A percentile compares a stretch with the other conserved stretches of the same genome.
These are phyloP conservation scores for Cicer arietinum DNA, from an alignment of 306 rosid genomes.

Conservation along the genomic window DNA sequence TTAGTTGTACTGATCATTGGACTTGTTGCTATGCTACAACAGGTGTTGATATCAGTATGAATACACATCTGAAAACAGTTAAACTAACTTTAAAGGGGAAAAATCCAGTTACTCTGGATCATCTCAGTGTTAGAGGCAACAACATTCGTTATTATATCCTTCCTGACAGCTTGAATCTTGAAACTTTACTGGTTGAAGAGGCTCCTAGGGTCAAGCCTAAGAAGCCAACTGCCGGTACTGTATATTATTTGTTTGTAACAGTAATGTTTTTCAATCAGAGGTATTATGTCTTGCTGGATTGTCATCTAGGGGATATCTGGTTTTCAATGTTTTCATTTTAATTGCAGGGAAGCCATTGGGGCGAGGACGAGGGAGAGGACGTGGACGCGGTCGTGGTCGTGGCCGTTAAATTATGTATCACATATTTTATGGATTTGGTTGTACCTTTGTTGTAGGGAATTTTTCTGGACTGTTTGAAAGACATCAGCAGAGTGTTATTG, in stretches of 20 bases:
- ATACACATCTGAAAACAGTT: constrained; percentile 92
- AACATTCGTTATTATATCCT: constrained; percentile 80
- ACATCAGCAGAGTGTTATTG: constrained; percentile 42
- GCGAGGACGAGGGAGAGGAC: constrained; percentile 81
- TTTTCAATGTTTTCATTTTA: constrained; percentile 25
- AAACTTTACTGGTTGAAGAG: constrained; percentile 57
- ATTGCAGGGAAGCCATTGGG: constrained; percentile 84
- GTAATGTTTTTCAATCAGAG: background rate
- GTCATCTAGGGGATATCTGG: background rate
- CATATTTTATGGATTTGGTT: constrained; percentile 53
- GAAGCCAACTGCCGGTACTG: constrained; percentile 92
- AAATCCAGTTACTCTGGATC: constrained; percentile 93
- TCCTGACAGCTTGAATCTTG: constrained; percentile 61
- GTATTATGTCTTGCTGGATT: background rate
- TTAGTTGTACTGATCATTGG: constrained; percentile 43
- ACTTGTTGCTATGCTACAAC: constrained; percentile 48
- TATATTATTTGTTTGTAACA: constrained; percentile 4
- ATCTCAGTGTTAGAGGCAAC: constrained; percentile 96
- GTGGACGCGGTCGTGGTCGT: constrained; percentile 89
- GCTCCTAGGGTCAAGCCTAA: constrained; percentile 91
- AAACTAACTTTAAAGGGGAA: constrained; percentile 91
- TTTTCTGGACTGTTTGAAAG: constrained; percentile 47
- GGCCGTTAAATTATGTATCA: constrained; percentile 55
- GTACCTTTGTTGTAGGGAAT: constrained; percentile 57
- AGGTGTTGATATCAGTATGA: constrained; percentile 67